These are phyloP conservation scores for Canavalia gladiata DNA, from an alignment of 306 rosid species.

Conservation along the genomic window DNA sequence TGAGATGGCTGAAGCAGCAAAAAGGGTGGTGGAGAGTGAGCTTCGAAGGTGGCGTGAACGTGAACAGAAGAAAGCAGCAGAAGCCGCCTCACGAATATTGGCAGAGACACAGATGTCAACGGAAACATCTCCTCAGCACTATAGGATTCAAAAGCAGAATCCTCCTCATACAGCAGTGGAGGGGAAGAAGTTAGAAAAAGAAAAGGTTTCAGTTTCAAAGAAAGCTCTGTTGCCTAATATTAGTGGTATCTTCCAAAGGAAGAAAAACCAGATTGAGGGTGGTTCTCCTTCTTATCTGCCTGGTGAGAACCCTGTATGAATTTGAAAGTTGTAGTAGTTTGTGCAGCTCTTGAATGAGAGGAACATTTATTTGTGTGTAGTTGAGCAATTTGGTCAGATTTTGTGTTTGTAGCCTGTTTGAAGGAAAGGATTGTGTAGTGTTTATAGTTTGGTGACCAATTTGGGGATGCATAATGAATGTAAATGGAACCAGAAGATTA, in stretches of 20 bases:
- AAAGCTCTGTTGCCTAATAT: constrained; percentile 80
- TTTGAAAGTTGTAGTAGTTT: constrained; percentile 45
- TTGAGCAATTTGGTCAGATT: constrained; percentile 54
- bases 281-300: constrained; percentile 94
- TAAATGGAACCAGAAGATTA: constrained; percentile 61
- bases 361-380: constrained; percentile 64
- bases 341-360: constrained; percentile 63
- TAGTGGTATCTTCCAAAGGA: constrained; percentile 78
- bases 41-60: constrained; percentile 90
- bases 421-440: constrained; percentile 44
- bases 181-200: constrained; percentile 68
- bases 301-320: constrained; percentile 77
- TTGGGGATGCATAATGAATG: constrained; percentile 57
- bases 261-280: constrained; percentile 85
- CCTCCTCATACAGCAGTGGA: constrained; percentile 59
- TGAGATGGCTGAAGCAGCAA: constrained; percentile 96
- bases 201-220: constrained; percentile 70
- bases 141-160: constrained; percentile 67
- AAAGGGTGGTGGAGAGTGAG: constrained; percentile 91
- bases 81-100: constrained; percentile 86
- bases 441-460: constrained; percentile 56
- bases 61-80: constrained; percentile 93
- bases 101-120: constrained; percentile 69
- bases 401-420: constrained; percentile 50
- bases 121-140: constrained; percentile 78